Evolutionary conservation across 805 yeast genomes (phyloP), one percentile per base, ranked within the genome.

Genomic region (Cyberlindnera saturnus): DNA sequence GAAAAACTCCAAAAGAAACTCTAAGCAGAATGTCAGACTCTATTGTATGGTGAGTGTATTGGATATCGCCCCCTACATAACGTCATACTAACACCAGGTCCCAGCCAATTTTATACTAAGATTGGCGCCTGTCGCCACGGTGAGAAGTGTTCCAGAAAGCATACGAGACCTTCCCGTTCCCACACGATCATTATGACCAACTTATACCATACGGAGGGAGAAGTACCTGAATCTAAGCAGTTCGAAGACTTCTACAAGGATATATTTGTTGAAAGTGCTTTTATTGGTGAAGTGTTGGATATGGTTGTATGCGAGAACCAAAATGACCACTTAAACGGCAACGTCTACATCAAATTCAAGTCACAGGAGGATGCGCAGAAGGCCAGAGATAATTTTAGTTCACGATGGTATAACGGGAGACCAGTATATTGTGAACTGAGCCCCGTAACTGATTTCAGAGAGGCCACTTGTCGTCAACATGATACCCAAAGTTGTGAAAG

Each of bases 111-210:
- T 59, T 88, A 81, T 58, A 70, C 74, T 48, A 86, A 83, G 59
- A 86, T 88, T 28, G 98, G 98, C 0, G 95, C 96, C 0, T 90
- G 98, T 56, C 72, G 96, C 46, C 96, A 90, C 61, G 96, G 96
- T 0, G 89, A 82, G 45, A 82, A 82, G 53, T 90, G 98, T 56
- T 80, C 88, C 8, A 70, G 91, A 54, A 73, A 73, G 44, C 90
- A 89, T 61, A 69, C 74, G 17, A 74, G 74, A 52, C 96, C 96
- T 2, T 61, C 68, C 7, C 62, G 68, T 34, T 83, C 95, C 1
- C 68, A 71, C 42, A 82, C 91, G 0, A 70, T 89, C 1, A 66
- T 85, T 38, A 69, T 84, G 44, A 69, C 81, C 15, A 82, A 83
- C 54, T 55, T 88, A 38, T 84, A 79, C 54, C 78, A 75, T 43